These are phyloP conservation scores for Lunasporangiospora selenospora DNA, from an alignment of 192 early-diverging fungal species.

Conservation along the genomic window DNA sequence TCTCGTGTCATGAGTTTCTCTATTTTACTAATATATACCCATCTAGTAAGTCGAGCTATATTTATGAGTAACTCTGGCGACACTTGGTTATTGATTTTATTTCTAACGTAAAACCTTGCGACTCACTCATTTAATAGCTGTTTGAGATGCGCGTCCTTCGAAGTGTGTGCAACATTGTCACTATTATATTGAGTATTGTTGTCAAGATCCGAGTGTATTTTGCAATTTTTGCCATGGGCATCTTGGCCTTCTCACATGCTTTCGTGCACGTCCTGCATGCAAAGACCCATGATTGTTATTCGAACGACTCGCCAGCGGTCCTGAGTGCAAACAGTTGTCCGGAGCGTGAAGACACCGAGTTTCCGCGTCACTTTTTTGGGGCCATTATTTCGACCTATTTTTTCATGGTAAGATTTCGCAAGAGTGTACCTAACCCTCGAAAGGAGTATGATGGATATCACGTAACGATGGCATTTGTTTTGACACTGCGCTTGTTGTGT, in stretches of 20 bases:
- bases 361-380: constrained; percentile 5
- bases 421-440: too few relatives aligned
- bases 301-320: neutral
- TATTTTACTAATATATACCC: too few relatives aligned
- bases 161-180: constrained; percentile 20
- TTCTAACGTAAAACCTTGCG: too few relatives aligned
- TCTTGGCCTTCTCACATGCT: constrained; percentile 14
- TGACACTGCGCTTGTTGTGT: too few relatives aligned
- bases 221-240: constrained; percentile 4
- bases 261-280: constrained; percentile 6
- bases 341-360: too few relatives aligned
- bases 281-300: constrained; percentile 1
- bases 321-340: too few relatives aligned
- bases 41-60: neutral
- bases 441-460: too few relatives aligned
- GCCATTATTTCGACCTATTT: constrained; percentile 26
- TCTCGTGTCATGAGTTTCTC: too few relatives aligned
- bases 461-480: too few relatives aligned
- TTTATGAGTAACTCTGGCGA: neutral
- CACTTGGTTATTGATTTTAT: too few relatives aligned
- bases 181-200: constrained; percentile 14
- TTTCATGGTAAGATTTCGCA: constrained; percentile 33
- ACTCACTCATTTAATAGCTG: constrained; percentile 4
- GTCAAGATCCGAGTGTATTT: constrained; percentile 15
- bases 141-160: constrained; percentile 12